Base-by-base conservation (phyloP, 2,329 filamentous ascomycete genomes). In the Penicillium paneum region DNA sequence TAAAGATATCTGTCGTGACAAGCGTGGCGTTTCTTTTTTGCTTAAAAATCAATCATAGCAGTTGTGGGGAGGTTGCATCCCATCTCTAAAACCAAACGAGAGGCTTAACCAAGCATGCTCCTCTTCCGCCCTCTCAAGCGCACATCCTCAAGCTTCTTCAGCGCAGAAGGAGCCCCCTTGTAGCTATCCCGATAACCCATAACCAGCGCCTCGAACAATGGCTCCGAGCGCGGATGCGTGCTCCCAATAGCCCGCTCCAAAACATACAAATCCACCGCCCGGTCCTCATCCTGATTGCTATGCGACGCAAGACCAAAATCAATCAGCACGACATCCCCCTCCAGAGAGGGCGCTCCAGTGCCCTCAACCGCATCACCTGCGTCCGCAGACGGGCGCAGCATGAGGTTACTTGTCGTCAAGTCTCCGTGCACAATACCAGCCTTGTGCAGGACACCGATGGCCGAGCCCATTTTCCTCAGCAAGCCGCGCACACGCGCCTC, bases 361-460 rank as follows among this genome's bases (percentile, higher is more conserved):
- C 57, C 47, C 32, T 63, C 38, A 11, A 55, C 53, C 60, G 53
- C 24, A 54, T 56, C 49, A 32, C 61, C 38, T 15, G 54, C 52
- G 32, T 56, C 40, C 7, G 40, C 48, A 19, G 67, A 67, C 13
- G 79, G 78, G 56, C 83, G 72, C 62, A 97, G 71, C 87, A 99
- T 97, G 77, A 99, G 81, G 75, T 99, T 99, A 76, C 92, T 97
- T 60, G 92, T 99, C 57, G 94, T 99, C 76, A 99, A 75, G 76
- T 99, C 94, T 38, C 94, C 94, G 76, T 99, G 94, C 55, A 96
- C 86, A 52, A 97, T 83, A 15, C 93, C 93, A n/a, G 85, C 81
- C 51, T 81, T 82, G 78, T 99, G 94, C 78, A 99, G 78, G 51
- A 73, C 81, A 8, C 89, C 91, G 15, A 96, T 83, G 2, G 86